phyloP scores from a whole-genome alignment of 169 alveolate species.

The Plasmodium gallinaceum region DNA sequence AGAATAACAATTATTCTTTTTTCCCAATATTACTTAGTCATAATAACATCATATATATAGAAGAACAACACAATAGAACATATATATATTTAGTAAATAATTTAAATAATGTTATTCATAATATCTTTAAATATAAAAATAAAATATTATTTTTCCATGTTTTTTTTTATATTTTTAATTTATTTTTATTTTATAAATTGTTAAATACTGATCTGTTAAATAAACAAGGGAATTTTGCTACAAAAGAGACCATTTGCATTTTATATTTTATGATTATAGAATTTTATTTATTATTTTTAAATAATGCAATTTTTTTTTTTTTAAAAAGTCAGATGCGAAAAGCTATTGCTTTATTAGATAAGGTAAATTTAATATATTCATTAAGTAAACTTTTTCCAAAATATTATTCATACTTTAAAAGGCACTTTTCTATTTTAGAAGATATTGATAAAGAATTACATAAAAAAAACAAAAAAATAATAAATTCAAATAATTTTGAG shows the following conservation, averaged over 20 bases:
- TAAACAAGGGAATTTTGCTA: background rate
- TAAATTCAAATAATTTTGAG: background rate
- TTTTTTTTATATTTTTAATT: slow-evolving; percentile 29
- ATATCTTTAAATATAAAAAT: slow-evolving; percentile 17
- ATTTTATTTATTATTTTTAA: slow-evolving; percentile 40
- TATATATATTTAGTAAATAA: slow-evolving; percentile 29
- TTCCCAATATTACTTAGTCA: slow-evolving; percentile 18
- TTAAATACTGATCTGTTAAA: slow-evolving; percentile 5
- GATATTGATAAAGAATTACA: background rate
- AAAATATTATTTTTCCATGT: slow-evolving; percentile 27
- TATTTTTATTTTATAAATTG: slow-evolving; percentile 23
- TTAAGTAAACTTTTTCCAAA: slow-evolving; percentile 37
- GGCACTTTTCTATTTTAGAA: background rate
- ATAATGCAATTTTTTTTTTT: slow-evolving; percentile 37
- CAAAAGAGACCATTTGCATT: slow-evolving; percentile 29
- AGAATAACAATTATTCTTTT: no score
- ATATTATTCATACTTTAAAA: slow-evolving; percentile 27
- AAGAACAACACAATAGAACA: slow-evolving; percentile 1
- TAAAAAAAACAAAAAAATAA: background rate
- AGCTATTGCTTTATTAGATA: slow-evolving; percentile 23
- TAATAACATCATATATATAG: slow-evolving; percentile 22
- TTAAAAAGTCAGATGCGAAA: slow-evolving; percentile 17
- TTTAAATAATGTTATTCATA: slow-evolving; percentile 27
- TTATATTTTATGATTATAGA: slow-evolving; percentile 29
- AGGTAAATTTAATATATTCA: slow-evolving; percentile 45